Base-by-base conservation (phyloP, 805 yeast genomes). In the Schwanniomyces vanrijiae region DNA sequence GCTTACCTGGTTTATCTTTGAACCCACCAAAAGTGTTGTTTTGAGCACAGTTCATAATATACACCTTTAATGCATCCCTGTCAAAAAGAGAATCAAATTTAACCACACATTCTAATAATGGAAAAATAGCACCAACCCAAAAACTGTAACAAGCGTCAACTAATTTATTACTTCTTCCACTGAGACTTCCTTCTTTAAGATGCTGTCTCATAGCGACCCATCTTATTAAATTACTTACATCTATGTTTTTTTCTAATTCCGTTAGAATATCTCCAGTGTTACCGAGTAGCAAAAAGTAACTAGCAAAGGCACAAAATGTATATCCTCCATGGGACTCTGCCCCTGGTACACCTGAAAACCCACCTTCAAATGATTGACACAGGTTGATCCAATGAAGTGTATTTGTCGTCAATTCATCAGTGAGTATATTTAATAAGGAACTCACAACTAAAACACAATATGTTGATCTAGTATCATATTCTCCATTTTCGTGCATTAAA, bases 291-390 rank as follows among this genome's bases (percentile, higher is more conserved):
- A 77, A 48, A 81, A 68, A 42, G 82, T 78, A 39, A 86, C 95
- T 38, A 4, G 74, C 72, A 19, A 88, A 71, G 0, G 92, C 96
- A 70, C 99, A 94, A 64, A 81, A 94, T 0, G 98, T 82, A 62
- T 94, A 95, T 0, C 99, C 99, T 2, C 97, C 99, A 62, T 94
- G 99, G 0, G 98, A 97, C 65, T 94, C 99, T 4, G 77, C 74
- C 16, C 62, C 63, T 0, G 96, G 94, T 18, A 75, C 73, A 1
- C 96, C 96, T 1, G 91, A 90, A 67, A 92, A 88, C 0, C 99
- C 99, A 20, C 99, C 99, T 68, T 95, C 99, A 61, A 78, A 91
- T 0, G 92, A 88, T 65, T 94, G 99, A 56, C 97, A 90, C 10
- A 61, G 53, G 0, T 66, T 55, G 11, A 94, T 54, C 84, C 90